Conservation (phyloP, 495 filamentous ascomycete genomes). For the Neurospora intermedia region DNA sequence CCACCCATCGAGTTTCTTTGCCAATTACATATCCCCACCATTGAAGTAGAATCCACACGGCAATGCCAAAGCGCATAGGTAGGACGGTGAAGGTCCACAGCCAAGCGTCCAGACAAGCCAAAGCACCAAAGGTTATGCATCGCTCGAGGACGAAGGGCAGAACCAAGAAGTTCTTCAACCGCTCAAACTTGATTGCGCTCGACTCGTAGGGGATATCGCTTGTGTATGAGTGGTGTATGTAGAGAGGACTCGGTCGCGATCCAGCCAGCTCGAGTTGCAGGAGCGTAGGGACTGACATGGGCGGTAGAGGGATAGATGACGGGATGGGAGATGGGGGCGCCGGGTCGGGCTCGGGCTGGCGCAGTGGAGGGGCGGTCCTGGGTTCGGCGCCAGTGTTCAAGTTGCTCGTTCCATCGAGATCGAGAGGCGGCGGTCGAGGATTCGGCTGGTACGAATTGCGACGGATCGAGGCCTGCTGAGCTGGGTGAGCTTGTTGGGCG, state of each 20-base stretch:
- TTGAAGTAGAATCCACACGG: constrained; percentile 58
- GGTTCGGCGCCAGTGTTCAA: constrained; percentile 3
- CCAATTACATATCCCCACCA: constrained; percentile 59
- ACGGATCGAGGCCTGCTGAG: constrained; percentile 13
- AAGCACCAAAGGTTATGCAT: constrained; percentile 71
- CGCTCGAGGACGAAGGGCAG: constrained; percentile 77
- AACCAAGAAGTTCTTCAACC: constrained; percentile 79
- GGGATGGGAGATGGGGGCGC: constrained; percentile 56
- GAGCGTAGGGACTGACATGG: constrained; percentile 77
- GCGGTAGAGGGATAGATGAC: constrained; percentile 64
- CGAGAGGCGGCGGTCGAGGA: constrained; percentile 17
- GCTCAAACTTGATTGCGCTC: constrained; percentile 87
- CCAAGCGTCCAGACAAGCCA: constrained; percentile 96
- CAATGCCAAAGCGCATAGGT: constrained; percentile 80
- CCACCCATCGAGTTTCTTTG: constrained; percentile 56
- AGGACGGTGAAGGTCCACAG: constrained; percentile 91
- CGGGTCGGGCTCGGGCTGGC: constrained; percentile 16
- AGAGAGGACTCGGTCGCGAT: constrained; percentile 71
- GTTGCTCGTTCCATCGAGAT: constrained; percentile 17
- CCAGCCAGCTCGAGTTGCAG: constrained; percentile 81
- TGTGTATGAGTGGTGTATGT: constrained; percentile 67
- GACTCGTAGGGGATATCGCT: constrained; percentile 85
- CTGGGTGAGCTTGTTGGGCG: constrained; percentile 12
- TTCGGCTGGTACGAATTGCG: constrained; percentile 25
- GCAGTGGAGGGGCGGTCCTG: constrained; percentile 1